These are phyloP conservation scores for Candida maris DNA, from an alignment of 805 yeast genomes.

Conservation along the genomic window DNA sequence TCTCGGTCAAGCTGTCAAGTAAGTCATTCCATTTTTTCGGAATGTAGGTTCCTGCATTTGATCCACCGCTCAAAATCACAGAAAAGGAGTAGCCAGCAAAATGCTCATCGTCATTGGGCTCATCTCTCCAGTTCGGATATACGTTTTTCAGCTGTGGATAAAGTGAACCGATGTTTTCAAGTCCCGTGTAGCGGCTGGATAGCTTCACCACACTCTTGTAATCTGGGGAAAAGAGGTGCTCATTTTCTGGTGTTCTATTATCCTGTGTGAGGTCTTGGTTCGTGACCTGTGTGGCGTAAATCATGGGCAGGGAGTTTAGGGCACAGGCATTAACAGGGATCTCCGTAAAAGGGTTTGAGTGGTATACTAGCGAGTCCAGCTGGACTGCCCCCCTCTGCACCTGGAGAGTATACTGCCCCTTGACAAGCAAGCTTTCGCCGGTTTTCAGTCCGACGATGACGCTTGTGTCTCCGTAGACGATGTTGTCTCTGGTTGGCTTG, in stretches of 20 bases:
- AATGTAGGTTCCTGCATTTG: constrained; percentile 29
- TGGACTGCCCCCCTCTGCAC: constrained; percentile 46
- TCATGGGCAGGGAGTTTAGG: constrained; percentile 38
- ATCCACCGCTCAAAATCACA: constrained; percentile 23
- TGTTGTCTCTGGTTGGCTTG: constrained; percentile 35
- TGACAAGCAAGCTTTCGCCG: constrained; percentile 40
- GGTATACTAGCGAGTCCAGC: constrained; percentile 39
- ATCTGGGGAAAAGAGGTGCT: constrained; percentile 36
- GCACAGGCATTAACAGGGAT: constrained; percentile 33
- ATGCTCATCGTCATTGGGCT: constrained; percentile 21
- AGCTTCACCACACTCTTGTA: constrained; percentile 43
- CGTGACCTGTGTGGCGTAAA: constrained; percentile 39
- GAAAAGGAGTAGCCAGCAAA: constrained; percentile 37
- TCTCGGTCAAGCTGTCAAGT: constrained; percentile 14
- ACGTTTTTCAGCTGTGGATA: constrained; percentile 45
- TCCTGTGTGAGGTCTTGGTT: constrained; percentile 31
- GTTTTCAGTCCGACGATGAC: constrained; percentile 41
- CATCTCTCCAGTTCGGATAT: constrained; percentile 27
- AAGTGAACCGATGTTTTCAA: constrained; percentile 40
- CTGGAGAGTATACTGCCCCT: constrained; percentile 44
- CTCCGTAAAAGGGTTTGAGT: constrained; percentile 16
- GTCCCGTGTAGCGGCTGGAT: constrained; percentile 37
- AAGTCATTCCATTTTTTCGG: constrained; percentile 25
- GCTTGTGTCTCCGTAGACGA: constrained; percentile 30
- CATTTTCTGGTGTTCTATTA: constrained; percentile 30